A percentile compares a stretch with the other conserved stretches of the same genome.
Evolutionary conservation across 345 rosid genomes (phyloP).

Genomic region (Hypericum perforatum): DNA sequence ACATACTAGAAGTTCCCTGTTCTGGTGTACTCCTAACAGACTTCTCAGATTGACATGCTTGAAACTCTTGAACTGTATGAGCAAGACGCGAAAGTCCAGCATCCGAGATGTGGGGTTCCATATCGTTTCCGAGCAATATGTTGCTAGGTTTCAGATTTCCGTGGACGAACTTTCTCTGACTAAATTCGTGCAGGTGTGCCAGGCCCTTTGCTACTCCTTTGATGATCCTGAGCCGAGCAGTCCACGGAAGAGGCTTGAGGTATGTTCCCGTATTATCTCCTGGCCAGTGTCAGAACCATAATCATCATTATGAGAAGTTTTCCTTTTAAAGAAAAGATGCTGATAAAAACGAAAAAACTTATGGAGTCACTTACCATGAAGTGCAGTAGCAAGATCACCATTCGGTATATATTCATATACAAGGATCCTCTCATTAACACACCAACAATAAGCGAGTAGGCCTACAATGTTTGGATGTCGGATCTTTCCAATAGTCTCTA

Average conservation of each 20-base stretch:
- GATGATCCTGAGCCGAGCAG: slow-evolving; percentile 12
- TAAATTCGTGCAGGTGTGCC: slow-evolving; percentile 17
- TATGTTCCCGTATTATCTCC: slow-evolving; percentile 17
- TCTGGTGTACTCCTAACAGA: slow-evolving; percentile 8
- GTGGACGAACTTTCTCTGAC: slow-evolving; percentile 20
- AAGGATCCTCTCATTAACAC: slow-evolving; percentile 21
- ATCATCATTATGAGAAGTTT: not conserved
- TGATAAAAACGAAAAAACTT: not conserved
- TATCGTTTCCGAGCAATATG: slow-evolving; percentile 17
- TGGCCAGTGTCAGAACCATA: not conserved
- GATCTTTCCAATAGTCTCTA: slow-evolving; percentile 19
- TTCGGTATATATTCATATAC: slow-evolving; percentile 18
- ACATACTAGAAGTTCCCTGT: slow-evolving; percentile 10
- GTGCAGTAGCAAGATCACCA: slow-evolving; percentile 18
- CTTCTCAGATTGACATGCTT: slow-evolving; percentile 2
- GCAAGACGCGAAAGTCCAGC: slow-evolving; percentile 18
- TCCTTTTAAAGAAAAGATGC: not conserved
- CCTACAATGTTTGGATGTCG: slow-evolving; percentile 18
- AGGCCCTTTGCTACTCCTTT: slow-evolving; percentile 20
- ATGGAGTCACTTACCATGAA: slow-evolving; percentile 17
- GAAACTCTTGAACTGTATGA: slow-evolving; percentile 10
- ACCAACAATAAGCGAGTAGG: slow-evolving; percentile 23
- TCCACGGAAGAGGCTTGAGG: slow-evolving; percentile 20
- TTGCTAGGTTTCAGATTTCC: slow-evolving; percentile 20
- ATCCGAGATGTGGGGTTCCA: slow-evolving; percentile 26